phyloP scores from a whole-genome alignment of 1,284 basidiomycete genomes.

The Cystobasidium sp. region DNA sequence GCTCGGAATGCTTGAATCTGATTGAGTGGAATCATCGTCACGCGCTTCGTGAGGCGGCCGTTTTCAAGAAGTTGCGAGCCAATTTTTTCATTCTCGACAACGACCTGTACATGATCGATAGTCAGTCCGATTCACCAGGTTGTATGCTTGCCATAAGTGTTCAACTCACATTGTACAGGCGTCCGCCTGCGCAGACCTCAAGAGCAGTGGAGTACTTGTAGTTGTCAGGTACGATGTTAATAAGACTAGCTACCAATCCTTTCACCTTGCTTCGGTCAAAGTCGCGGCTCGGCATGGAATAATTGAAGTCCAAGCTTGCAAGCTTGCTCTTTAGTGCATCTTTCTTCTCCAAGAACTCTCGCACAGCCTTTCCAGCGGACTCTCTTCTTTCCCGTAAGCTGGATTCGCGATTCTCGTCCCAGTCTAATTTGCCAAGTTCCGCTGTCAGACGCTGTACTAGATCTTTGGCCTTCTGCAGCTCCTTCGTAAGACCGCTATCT shows the following conservation, averaged over 20 bases:
- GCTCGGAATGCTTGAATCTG: conserved; percentile 80
- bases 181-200: conserved; percentile 88
- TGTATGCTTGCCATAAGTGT: neutral
- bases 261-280: conserved; percentile 90
- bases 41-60: conserved; percentile 82
- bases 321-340: conserved; percentile 73
- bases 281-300: conserved; percentile 73
- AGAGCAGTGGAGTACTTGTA: conserved; percentile 84
- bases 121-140: too few relatives aligned
- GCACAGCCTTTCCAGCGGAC: conserved; percentile 6
- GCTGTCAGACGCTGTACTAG: conserved; percentile 67
- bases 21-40: conserved; percentile 91
- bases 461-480: conserved; percentile 74
- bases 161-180: conserved; percentile 75
- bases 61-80: conserved; percentile 83
- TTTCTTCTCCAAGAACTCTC: conserved; percentile 63
- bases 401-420: conserved; percentile 18
- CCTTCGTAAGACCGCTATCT: conserved; percentile 67
- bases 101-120: conserved; percentile 61
- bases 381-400: conserved; percentile 20
- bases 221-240: conserved; percentile 72
- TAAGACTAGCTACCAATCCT: conserved; percentile 86
- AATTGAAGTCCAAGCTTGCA: conserved; percentile 80
- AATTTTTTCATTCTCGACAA: conserved; percentile 87
- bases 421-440: conserved; percentile 68